Conservation (phyloP, 2,329 filamentous ascomycete species). For the Aspergillus terreus region DNA sequence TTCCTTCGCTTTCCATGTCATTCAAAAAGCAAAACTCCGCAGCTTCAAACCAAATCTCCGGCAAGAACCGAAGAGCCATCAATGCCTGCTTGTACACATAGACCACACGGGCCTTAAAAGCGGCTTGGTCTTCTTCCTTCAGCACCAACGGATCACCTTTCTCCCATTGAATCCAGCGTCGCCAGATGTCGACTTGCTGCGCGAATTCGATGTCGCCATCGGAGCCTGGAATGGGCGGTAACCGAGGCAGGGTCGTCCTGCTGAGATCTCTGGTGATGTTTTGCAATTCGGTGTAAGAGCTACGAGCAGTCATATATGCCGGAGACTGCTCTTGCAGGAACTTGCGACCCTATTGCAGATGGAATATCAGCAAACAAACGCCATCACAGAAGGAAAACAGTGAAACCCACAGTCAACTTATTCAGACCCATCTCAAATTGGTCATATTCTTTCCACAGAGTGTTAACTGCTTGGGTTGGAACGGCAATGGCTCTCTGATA, state of each 20-base stretch:
- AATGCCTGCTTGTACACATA: slow-evolving; percentile 92
- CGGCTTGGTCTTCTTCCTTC: slow-evolving; percentile 71
- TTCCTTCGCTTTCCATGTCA: slow-evolving; percentile 65
- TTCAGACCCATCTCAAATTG: slow-evolving; percentile 92
- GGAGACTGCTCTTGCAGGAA: slow-evolving; percentile 90
- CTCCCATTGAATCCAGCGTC: slow-evolving; percentile 92
- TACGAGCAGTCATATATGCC: slow-evolving; percentile 92
- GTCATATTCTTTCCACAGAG: slow-evolving; percentile 96
- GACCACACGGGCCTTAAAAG: slow-evolving; percentile 73
- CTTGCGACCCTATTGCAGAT: slow-evolving; percentile 70
- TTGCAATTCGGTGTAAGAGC: slow-evolving; percentile 83
- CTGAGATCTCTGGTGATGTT: slow-evolving; percentile 76
- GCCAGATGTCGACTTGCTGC: slow-evolving; percentile 84
- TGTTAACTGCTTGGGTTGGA: slow-evolving; percentile 77
- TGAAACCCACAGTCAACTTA: slow-evolving; percentile 69
- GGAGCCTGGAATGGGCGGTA: slow-evolving; percentile 81
- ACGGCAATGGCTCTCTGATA: slow-evolving; percentile 88
- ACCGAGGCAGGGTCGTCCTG: slow-evolving; percentile 71
- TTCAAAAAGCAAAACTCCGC: slow-evolving; percentile 89
- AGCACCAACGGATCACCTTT: slow-evolving; percentile 87
- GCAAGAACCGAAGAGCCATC: slow-evolving; percentile 91
- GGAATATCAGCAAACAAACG: slow-evolving; percentile 8
- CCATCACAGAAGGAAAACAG: background rate
- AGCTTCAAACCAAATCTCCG: slow-evolving; percentile 92
- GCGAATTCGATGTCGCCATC: slow-evolving; percentile 81